These are phyloP conservation scores for Samsoniella hepiali DNA, from an alignment of 2,329 filamentous ascomycete genomes.

Conservation along the genomic window DNA sequence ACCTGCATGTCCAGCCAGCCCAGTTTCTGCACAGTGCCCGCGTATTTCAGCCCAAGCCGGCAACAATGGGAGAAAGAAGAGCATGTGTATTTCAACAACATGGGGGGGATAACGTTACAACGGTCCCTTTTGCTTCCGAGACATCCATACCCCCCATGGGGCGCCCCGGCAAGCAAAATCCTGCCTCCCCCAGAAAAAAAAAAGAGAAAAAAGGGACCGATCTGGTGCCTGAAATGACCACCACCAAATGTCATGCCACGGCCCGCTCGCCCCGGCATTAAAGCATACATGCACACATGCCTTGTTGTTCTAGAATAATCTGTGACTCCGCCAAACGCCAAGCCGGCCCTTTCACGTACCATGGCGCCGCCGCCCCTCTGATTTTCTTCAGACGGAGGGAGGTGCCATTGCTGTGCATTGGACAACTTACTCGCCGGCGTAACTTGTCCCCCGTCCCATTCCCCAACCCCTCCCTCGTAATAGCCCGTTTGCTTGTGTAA, in stretches of 20 bases:
- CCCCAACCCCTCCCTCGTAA: too few species aligned
- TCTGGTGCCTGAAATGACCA: conserved; percentile 12
- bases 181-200: not conserved
- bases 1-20: conserved; percentile 1
- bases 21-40: not conserved
- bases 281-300: too few species aligned
- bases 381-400: not conserved
- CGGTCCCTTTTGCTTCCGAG: not conserved
- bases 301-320: conserved; percentile 4
- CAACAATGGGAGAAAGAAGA: not conserved
- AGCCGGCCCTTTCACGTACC: not conserved
- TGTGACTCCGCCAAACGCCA: not conserved
- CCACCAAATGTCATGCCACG: not conserved
- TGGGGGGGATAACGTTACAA: not conserved
- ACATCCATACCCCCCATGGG: not conserved
- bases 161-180: not conserved
- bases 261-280: not conserved
- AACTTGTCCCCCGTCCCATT: too few species aligned
- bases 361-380: not conserved
- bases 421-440: too few species aligned
- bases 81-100: not conserved
- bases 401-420: not conserved
- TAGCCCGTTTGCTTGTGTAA: not conserved
- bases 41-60: not conserved
- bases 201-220: not conserved